A percentile compares a stretch with the other conserved stretches of the same genome.
These are phyloP conservation scores for Boletus subparvulus DNA, from an alignment of 768 basidiomycete genomes.

Conservation along the genomic window DNA sequence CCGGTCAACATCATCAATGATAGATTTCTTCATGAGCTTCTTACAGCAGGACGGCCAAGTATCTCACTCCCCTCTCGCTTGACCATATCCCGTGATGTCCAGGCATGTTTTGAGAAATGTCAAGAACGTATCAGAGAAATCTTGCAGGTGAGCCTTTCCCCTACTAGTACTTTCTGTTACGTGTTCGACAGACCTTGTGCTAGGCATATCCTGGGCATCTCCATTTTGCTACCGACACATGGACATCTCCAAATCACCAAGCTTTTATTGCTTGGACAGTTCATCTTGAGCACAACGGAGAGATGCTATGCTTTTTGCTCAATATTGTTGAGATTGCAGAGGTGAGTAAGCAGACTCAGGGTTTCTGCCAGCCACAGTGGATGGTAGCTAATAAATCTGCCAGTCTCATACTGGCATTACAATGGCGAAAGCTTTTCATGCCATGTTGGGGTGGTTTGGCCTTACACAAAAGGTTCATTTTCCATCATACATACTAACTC, in stretches of 20 bases:
- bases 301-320: background rate
- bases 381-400: too few species aligned
- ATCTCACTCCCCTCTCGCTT: too few species aligned
- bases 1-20: background rate
- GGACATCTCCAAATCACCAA: background rate
- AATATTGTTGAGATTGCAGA: background rate
- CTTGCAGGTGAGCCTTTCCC: too few species aligned
- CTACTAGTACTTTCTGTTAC: too few species aligned
- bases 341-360: background rate
- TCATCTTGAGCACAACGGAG: background rate
- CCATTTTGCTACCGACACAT: background rate
- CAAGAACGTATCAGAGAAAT: too few species aligned
- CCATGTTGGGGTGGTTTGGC: too few species aligned
- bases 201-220: background rate
- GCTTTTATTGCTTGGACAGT: constrained; percentile 2
- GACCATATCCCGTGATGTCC: background rate
- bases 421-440: background rate
- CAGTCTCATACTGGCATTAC: too few species aligned
- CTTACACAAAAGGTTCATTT: background rate
- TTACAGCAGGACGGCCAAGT: too few species aligned
- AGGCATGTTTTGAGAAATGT: background rate
- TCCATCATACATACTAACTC: too few species aligned
- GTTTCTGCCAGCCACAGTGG: too few species aligned
- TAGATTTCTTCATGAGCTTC: too few species aligned
- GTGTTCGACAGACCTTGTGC: too few species aligned